Evolutionary conservation across 768 basidiomycete genomes (phyloP), one percentile per base, ranked within the genome.

Genomic region (Psilocybe subaeruginosa): DNA sequence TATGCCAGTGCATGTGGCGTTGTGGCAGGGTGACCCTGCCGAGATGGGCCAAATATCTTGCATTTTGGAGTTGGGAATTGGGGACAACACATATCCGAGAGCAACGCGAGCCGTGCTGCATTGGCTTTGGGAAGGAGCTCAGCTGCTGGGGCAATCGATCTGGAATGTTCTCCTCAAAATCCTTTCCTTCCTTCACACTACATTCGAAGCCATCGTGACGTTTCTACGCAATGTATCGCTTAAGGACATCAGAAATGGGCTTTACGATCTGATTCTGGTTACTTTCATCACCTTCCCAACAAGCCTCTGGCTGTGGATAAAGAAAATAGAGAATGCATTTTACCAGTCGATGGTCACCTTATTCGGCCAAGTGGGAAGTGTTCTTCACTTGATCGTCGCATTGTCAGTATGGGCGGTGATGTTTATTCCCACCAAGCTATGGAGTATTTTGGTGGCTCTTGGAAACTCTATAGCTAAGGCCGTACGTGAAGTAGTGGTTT

Each of bases 191-290:
- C 45, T 63, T 30, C 57, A 58, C 30, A 55, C 46, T 2, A 31
- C 39, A 1, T 14, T 63, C 23, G 4, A 12, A 14, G 54, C 60
- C 7, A 39, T 43, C 23, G 41, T 51, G 8, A 54, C 52, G 29
- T 62, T 62, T 17, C 41, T 63, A 19, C 51, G 46, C 35, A 48
- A 54, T 2, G 52, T 49, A 33, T 59, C 62, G 17, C 45, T 58
- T n/a, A 35, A 8, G 29, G 62, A 63, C 19, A 17, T 59, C 5
- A 48, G 43, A 46, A 49, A 58, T 39, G 62, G 2, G 6, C 9
- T 59, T 14, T 63, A 30, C 16, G 53, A 59, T 17, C 16, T 63
- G 33, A 9, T 50, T 1, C 35, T 37, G 4, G 45, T 52, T 1
- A 23, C 55, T 8, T 59, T 63, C 45, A 47, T 63, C 29, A 55